These are phyloP conservation scores for Gardenia jasminoides DNA, from an alignment of 257 asterid genomes.

Conservation along the genomic window DNA sequence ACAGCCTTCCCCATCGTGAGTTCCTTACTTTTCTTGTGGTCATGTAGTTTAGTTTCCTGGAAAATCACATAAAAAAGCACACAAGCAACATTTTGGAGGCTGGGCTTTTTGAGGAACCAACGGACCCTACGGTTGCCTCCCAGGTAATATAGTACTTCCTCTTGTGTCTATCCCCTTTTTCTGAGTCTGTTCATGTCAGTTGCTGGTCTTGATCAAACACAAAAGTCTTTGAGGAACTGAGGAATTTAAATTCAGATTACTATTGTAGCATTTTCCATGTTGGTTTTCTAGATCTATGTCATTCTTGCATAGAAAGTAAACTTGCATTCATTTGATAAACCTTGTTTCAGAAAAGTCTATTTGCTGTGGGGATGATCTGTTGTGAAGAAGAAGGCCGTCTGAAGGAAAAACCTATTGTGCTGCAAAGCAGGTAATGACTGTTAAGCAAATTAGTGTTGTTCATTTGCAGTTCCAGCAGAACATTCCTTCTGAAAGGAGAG, in stretches of 20 bases:
- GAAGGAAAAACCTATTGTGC: constrained; percentile 85
- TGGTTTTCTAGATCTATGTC: constrained; percentile 13
- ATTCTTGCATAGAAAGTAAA: constrained; percentile 12
- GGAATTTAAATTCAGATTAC: not conserved
- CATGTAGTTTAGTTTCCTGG: constrained; percentile 77
- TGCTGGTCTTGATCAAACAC: not conserved
- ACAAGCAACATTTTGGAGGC: constrained; percentile 53
- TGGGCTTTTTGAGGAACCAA: constrained; percentile 71
- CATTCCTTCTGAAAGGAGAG: not conserved
- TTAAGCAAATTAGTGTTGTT: not conserved
- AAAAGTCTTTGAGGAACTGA: not conserved
- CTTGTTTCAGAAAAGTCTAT: constrained; percentile 63
- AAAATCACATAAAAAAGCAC: constrained; percentile 52
- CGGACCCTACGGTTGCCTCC: constrained; percentile 89
- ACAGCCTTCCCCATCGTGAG: constrained; percentile 16
- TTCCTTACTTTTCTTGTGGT: constrained; percentile 27
- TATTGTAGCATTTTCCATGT: not conserved
- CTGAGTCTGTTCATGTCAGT: not conserved
- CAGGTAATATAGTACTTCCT: constrained; percentile 51
- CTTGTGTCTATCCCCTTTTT: not conserved
- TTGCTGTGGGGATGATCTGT: constrained; percentile 97
- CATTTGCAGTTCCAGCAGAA: not conserved
- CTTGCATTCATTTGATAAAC: constrained; percentile 22
- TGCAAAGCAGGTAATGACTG: constrained; percentile 81
- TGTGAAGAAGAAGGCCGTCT: constrained; percentile 98